Evolutionary conservation across 495 filamentous ascomycete species (phyloP), one percentile per base, ranked within the genome.

Genomic region (Bacidia gigantensis): DNA sequence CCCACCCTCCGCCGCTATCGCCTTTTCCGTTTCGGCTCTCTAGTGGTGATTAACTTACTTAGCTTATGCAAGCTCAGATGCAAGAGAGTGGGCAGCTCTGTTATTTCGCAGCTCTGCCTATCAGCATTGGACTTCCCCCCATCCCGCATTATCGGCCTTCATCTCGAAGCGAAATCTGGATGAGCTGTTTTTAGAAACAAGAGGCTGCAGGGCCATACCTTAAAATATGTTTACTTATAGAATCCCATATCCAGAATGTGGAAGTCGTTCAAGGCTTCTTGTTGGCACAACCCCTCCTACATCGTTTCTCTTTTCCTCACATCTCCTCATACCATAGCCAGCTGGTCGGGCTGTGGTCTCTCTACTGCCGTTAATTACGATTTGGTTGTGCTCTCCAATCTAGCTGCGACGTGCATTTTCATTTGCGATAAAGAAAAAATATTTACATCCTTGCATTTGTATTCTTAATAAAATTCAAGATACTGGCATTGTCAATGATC

Each of bases 321-420:
- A 38, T 55, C 55, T 50, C 54, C 23, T 43, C 46, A 50, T 41
- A 51, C 53, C 62, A 47, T 60, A 69, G 62, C 61, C 63, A 65
- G 68, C 68, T 64, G 67, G 65, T 60, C 60, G 54, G 64, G 67
- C 67, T 67, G 64, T 62, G 60, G 54, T 49, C 41, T 39, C 26
- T 58, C 23, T 52, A 62, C 41, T 32, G 29, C 44, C 46, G 29
- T 26, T 58, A 58, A 64, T 64, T 58, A 51, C 59, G 39, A 56
- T 51, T 46, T 49, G 64, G 59, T 62, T 58, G 60, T 59, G 63
- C 61, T 42, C 17, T 46, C 46, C 38, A n/a, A 50, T 18, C 17
- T 26, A 50, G 5, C 25, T 50, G 14, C 26, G 17, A 50, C 18
- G n/a, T 26, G 20, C 22, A 11, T 11, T 38, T 29, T n/a, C 18